Conservation (phyloP, 2,329 filamentous ascomycete species). For the Colletotrichum limetticola region DNA sequence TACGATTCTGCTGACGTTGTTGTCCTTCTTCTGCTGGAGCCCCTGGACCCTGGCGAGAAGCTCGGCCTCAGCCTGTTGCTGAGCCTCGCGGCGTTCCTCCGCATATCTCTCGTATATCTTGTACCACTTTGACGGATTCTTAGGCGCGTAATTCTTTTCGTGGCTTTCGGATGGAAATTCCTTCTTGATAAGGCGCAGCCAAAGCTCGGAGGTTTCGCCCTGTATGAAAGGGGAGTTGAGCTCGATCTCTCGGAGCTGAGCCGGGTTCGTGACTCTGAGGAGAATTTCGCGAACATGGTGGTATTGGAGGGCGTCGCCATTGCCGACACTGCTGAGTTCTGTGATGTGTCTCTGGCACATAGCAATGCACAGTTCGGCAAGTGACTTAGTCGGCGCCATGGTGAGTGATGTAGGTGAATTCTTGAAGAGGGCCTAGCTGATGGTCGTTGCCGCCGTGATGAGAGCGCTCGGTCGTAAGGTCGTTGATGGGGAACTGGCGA, state of each 20-base stretch:
- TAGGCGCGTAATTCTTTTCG: slow-evolving; percentile 71
- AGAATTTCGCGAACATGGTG: slow-evolving; percentile 71
- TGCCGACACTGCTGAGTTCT: slow-evolving; percentile 75
- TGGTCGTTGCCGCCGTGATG: neutral
- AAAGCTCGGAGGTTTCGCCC: slow-evolving; percentile 76
- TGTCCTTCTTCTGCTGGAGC: slow-evolving; percentile 66
- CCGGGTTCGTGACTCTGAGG: slow-evolving; percentile 74
- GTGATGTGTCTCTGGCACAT: slow-evolving; percentile 65
- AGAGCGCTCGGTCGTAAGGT: neutral
- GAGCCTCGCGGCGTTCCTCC: slow-evolving; percentile 65
- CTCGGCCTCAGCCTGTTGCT: slow-evolving; percentile 68
- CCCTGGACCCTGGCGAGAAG: slow-evolving; percentile 68
- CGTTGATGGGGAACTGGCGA: neutral
- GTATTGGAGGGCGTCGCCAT: slow-evolving; percentile 62
- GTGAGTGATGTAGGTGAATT: neutral
- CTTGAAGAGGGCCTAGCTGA: neutral
- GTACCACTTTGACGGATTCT: slow-evolving; percentile 78
- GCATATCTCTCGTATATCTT: slow-evolving; percentile 80
- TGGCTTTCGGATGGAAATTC: slow-evolving; percentile 76
- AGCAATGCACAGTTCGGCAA: slow-evolving; percentile 61
- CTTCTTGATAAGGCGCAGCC: slow-evolving; percentile 81
- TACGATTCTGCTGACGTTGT: slow-evolving; percentile 68
- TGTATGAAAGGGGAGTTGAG: slow-evolving; percentile 79
- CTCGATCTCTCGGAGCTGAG: slow-evolving; percentile 82
- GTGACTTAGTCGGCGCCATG: slow-evolving; percentile 52